Conservation (phyloP, 2,329 filamentous ascomycete species). For the Aspergillus sp. region DNA sequence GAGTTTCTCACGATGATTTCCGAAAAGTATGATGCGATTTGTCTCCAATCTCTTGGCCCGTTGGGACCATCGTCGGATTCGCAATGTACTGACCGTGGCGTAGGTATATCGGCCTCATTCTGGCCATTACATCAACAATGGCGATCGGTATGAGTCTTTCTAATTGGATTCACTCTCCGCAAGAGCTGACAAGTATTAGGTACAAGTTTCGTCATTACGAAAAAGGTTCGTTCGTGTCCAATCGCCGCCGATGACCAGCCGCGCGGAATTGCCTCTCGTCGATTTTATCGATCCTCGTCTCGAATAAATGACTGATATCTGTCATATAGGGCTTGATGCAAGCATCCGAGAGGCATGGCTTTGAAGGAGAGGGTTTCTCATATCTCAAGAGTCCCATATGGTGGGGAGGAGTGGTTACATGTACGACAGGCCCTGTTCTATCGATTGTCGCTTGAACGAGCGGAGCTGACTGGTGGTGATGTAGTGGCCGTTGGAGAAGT, state of each 20-base stretch:
- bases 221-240: slow-evolving; percentile 68
- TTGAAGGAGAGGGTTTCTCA: slow-evolving; percentile 93
- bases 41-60: slow-evolving; percentile 4
- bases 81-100: slow-evolving; percentile 6
- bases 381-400: slow-evolving; percentile 94
- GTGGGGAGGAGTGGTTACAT: slow-evolving; percentile 92
- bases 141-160: slow-evolving; percentile 43
- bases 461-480: slow-evolving; percentile 27
- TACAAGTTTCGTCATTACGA: slow-evolving; percentile 97
- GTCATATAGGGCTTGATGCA: slow-evolving; percentile 75
- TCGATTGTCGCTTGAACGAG: slow-evolving; percentile 16
- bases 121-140: slow-evolving; percentile 52
- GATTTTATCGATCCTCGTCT: slow-evolving; percentile 9
- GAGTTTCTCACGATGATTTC: slow-evolving; percentile 41
- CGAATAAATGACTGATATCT: slow-evolving; percentile 22
- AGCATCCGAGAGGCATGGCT: slow-evolving; percentile 87
- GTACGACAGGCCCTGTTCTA: slow-evolving; percentile 55
- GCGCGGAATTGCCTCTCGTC: slow-evolving; percentile 10
- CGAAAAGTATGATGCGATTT: slow-evolving; percentile 41
- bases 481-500: slow-evolving; percentile 88
- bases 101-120: slow-evolving; percentile 50
- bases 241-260: slow-evolving; percentile 4
- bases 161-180: not conserved
- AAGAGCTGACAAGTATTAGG: slow-evolving; percentile 54
- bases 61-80: slow-evolving; percentile 24